Evolutionary conservation across 169 alveolate genomes (phyloP).

Genomic region (Plasmodium coatneyi): DNA sequence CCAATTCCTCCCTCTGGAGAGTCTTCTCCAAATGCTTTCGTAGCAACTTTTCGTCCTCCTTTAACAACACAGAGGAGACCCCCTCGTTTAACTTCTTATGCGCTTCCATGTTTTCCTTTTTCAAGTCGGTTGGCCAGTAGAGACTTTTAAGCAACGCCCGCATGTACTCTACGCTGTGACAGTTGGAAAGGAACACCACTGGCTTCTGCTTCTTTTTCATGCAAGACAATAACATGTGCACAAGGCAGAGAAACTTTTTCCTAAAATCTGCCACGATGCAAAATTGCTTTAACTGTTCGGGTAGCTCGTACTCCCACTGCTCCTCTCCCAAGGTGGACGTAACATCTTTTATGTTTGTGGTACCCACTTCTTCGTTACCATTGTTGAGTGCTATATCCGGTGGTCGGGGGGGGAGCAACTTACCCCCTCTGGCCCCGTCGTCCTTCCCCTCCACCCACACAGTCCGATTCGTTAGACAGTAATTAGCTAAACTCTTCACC

Average conservation of each 20-base stretch:
- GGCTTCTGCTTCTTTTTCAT: slow-evolving; percentile 23
- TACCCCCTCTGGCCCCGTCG: neutral
- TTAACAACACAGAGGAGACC: neutral
- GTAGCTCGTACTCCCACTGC: slow-evolving; percentile 6
- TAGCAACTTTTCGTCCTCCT: slow-evolving; percentile 23
- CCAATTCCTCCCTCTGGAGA: neutral
- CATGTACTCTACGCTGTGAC: slow-evolving; percentile 78
- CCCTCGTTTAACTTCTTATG: slow-evolving; percentile 15
- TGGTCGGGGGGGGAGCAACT: too few relatives aligned
- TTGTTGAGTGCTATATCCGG: neutral
- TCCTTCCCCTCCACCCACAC: slow-evolving; percentile 43
- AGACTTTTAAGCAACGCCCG: slow-evolving; percentile 68
- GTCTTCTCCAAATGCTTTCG: slow-evolving; percentile 17
- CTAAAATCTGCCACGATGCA: slow-evolving; percentile 20
- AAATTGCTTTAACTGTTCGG: slow-evolving; percentile 40
- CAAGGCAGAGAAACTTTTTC: slow-evolving; percentile 17
- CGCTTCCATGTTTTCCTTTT: slow-evolving; percentile 43
- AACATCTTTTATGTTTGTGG: neutral
- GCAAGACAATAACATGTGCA: slow-evolving; percentile 17
- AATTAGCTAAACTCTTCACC: slow-evolving; percentile 84
- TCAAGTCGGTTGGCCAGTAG: slow-evolving; percentile 81
- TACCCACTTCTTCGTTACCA: neutral
- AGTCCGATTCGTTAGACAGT: slow-evolving; percentile 81
- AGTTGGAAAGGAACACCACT: slow-evolving; percentile 82
- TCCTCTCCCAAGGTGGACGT: neutral